Base-by-base conservation (phyloP, 768 basidiomycete genomes). In the Mycena latifolia region DNA sequence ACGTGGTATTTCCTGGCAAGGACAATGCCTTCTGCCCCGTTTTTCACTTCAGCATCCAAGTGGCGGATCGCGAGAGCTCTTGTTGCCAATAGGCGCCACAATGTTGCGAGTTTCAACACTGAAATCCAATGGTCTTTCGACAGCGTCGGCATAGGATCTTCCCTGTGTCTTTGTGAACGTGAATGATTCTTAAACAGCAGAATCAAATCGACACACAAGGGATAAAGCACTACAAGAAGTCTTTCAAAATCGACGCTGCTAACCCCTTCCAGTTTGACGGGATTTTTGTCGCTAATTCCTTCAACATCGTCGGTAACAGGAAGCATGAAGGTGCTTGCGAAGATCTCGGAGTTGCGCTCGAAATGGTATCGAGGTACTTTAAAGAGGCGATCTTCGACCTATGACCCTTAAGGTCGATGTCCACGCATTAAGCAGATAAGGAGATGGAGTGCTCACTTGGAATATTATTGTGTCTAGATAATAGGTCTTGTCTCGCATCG, bases 351-450 rank as follows among this genome's bases (percentile, higher is more conserved):
- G 46, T 76, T 73, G 22, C 72, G 67, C 41, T 73, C 67, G 33
- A 84, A 77, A 25, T 76, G 72, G 18, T 73, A 69, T 17, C 75
- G 72, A 9, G 80, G 82, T 2, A 83, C 70, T 58, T 79, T 79
- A 73, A 81, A 83, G n/a, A 80, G 60, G 18, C 68, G 67, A 48
- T 76, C 73, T 52, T 83, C 83, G 39, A 43, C 41, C 41, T 43
- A n/a, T n/a, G n/a, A n/a, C n/a, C n/a, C n/a, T n/a, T n/a, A n/a
- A n/a, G n/a, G n/a, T n/a, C n/a, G n/a, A n/a, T n/a, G n/a, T n/a
- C n/a, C n/a, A n/a, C n/a, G n/a, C n/a, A n/a, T n/a, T n/a, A n/a
- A n/a, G n/a, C n/a, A n/a, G n/a, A n/a, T n/a, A n/a, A n/a, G n/a
- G n/a, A n/a, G n/a, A n/a, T n/a, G n/a, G n/a, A n/a, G n/a, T n/a